Evolutionary conservation across 352 stramenopile species (phyloP).

Genomic region (Pythium phragmiticola): DNA sequence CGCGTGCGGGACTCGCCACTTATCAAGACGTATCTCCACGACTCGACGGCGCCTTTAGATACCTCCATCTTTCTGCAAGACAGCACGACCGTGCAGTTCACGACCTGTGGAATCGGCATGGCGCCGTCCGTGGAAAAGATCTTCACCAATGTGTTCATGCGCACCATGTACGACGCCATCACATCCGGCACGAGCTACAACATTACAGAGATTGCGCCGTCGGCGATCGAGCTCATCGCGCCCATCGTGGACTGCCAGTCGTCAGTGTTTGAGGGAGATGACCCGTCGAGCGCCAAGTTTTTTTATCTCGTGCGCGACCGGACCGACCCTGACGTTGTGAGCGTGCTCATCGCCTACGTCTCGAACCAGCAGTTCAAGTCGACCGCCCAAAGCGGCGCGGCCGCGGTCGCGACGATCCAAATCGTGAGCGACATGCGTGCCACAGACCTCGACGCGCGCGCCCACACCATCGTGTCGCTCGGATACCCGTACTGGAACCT

Average conservation of each 20-base stretch:
- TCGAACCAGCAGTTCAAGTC: constrained; percentile 23
- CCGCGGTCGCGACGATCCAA: constrained; percentile 13
- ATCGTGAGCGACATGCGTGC: constrained; percentile 19
- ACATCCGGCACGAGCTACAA: constrained; percentile 4
- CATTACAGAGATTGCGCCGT: background rate
- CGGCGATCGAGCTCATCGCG: constrained; percentile 14
- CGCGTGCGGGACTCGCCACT: constrained; percentile 36
- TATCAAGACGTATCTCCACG: constrained; percentile 26
- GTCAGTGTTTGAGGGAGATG: background rate
- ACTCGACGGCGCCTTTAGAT: constrained; percentile 9
- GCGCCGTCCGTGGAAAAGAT: background rate
- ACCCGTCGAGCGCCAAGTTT: constrained; percentile 10
- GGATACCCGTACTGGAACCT: constrained; percentile 18
- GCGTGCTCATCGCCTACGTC: constrained; percentile 14
- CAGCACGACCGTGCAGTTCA: background rate
- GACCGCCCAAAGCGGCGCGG: constrained; percentile 12
- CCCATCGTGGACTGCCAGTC: constrained; percentile 16
- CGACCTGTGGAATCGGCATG: background rate
- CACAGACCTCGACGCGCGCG: background rate
- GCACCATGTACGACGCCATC: constrained; percentile 8
- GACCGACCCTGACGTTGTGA: background rate
- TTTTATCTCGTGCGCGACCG: constrained; percentile 7
- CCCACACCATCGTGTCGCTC: constrained; percentile 10
- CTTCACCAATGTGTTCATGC: constrained; percentile 7
- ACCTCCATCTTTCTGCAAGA: constrained; percentile 4